Evolutionary conservation across 2,329 filamentous ascomycete genomes (phyloP), one percentile per base, ranked within the genome.

Genomic region (Penicillium sp.): DNA sequence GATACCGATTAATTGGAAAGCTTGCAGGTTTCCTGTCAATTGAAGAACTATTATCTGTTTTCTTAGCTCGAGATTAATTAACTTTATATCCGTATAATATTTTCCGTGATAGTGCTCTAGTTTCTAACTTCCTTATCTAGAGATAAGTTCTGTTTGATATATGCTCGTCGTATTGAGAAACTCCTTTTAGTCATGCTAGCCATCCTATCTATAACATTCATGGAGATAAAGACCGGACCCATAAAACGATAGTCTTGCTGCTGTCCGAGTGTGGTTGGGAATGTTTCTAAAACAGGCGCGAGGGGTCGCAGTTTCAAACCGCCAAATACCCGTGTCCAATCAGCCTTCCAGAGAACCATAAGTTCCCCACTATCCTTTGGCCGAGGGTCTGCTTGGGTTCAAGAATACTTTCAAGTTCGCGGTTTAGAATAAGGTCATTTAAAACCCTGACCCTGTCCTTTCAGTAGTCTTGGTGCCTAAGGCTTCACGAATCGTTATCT

Each of bases 91-190:
- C 22, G 2, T 4, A 25, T 25, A 25, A 25, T 25, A 25, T 25
- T 25, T 25, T 25, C 22, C 22, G 22, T 25, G 52, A 54, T 48
- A 48, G 42, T 55, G 53, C 53, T 55, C 53, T 48, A 55, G 53
- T 55, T 48, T 48, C 53, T 48, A 47, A 39, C 37, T 45, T 55
- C 43, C 22, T 56, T 49, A 56, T 17, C 54, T 56, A 22, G 54
- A 54, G 51, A 54, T 54, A 54, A 54, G 15, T 51, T 38, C 49
- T 51, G 49, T 39, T 39, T 51, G 34, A 51, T 51, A 51, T 51
- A 51, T 39, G 17, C 34, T 39, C 35, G 31, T 3, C 34, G 34
- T 38, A 51, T 25, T 51, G 34, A 51, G 17, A 51, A 51, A 39
- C 34, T 35, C 49, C 49, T 51, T 51, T 38, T 38, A 51, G 31